Percentiles rank a stretch among this genome's conserved stretches.
phyloP scores from a whole-genome alignment of 192 early-diverging fungal species.

The Linnemannia zychae region DNA sequence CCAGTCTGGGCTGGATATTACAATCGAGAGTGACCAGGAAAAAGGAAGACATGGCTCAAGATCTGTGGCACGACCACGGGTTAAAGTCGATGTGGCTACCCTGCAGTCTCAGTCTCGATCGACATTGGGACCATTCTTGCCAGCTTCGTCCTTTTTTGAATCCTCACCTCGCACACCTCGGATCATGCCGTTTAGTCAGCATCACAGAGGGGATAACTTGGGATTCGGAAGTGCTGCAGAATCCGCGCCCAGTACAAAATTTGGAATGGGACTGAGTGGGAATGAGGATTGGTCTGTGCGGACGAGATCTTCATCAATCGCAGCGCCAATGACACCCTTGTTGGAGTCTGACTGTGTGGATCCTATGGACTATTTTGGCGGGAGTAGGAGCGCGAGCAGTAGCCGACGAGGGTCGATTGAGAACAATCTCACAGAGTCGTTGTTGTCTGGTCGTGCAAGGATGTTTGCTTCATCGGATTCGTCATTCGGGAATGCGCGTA shows the following conservation, averaged over 20 bases:
- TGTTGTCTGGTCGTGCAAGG: conserved; percentile 33
- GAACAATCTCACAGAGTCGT: conserved; percentile 51
- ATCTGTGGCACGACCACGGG: conserved; percentile 5
- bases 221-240: background rate
- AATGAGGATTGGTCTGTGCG: conserved; percentile 43
- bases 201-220: background rate
- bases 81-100: conserved; percentile 19
- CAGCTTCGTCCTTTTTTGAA: conserved; percentile 41
- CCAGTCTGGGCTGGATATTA: conserved; percentile 48
- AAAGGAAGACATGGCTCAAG: conserved; percentile 36
- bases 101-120: background rate
- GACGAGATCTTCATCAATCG: conserved; percentile 36
- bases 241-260: background rate
- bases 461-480: conserved; percentile 34
- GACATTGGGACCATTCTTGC: conserved; percentile 15
- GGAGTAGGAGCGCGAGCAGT: conserved; percentile 45
- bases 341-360: conserved; percentile 29
- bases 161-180: conserved; percentile 43
- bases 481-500: background rate
- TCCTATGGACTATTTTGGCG: conserved; percentile 46
- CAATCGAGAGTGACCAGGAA: conserved; percentile 48
- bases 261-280: background rate
- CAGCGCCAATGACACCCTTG: conserved; percentile 30
- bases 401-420: conserved; percentile 43
- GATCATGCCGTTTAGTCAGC: conserved; percentile 53